Conservation (phyloP, 2,329 filamentous ascomycete species). For the Colletotrichum sp. region DNA sequence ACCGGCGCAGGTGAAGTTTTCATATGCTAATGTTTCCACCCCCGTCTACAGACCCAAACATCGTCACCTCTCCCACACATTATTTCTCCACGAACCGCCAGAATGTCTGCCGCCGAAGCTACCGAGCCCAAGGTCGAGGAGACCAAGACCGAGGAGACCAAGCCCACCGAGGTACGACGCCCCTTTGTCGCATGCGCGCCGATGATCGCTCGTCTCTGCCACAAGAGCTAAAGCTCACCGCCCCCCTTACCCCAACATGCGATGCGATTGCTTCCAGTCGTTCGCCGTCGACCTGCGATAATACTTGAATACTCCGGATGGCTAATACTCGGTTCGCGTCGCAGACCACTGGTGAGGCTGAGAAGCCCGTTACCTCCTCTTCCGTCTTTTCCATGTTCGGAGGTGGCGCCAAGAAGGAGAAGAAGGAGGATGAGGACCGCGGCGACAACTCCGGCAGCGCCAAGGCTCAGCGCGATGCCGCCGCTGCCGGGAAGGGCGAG, state of each 20-base stretch:
- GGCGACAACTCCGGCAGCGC: constrained; percentile 89
- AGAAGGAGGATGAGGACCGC: constrained; percentile 83
- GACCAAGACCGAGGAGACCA: constrained; percentile 59
- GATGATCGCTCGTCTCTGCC: background rate
- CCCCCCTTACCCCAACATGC: background rate
- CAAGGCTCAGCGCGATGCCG: constrained; percentile 75
- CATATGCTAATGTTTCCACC: constrained; percentile 8
- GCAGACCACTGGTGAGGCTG: constrained; percentile 25
- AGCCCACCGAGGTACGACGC: constrained; percentile 28
- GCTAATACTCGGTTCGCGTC: background rate
- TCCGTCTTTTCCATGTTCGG: constrained; percentile 98
- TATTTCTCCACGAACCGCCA: constrained; percentile 24
- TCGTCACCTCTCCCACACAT: background rate
- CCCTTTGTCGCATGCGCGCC: background rate
- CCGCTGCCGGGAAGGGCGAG: constrained; percentile 62
- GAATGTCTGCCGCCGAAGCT: constrained; percentile 55
- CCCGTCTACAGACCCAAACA: constrained; percentile 2
- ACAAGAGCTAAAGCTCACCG: background rate
- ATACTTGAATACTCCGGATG: background rate
- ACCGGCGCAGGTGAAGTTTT: constrained; percentile 4
- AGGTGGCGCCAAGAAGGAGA: constrained; percentile 95
- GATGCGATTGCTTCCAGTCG: background rate
- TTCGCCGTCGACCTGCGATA: background rate
- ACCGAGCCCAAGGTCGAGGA: constrained; percentile 61
- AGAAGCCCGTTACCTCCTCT: constrained; percentile 58